Base-by-base conservation (phyloP, 1,284 basidiomycete species). In the Ustilago loliicola region DNA sequence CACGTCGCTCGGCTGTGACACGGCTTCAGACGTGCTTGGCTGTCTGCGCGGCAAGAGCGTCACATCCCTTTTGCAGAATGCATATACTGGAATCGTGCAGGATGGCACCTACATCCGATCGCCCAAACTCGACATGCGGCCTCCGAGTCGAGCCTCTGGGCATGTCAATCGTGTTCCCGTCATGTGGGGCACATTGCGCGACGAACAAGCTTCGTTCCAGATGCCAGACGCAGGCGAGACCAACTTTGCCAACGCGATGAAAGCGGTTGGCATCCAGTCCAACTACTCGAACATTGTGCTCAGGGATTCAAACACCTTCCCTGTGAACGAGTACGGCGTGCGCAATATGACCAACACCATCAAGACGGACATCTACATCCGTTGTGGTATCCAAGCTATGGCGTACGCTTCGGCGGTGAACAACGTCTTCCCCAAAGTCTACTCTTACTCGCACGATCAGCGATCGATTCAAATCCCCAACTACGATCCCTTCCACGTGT, bases 131-230 rank as follows among this genome's bases (percentile, higher is more conserved):
- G 77, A 81, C 50, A 71, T 79, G 64, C 60, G 73, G 40, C 29
- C 38, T 5, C 67, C 73, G 7, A 52, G 32, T 21, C 45, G 45
- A 17, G 69, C 65, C 2, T 32, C 50, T 9, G 68, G 74, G 4
- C 65, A 72, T 48, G 74, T 77, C 54, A 79, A 79, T 48, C 71
- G 74, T 9, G 80, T 81, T 2, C 78, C 78, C 13, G 64, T 80
- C 15, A 67, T 82, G 34, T 69, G 68, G 61, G 80, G 80, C 9
- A 66, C 60, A 42, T 66, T 79, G 72, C 70, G 80, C 10, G 80
- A 83, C 64, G 80, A 82, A 55, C 36, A 79, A 48, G 79, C 63
- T 27, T 66, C 69, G n/a, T 66, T 82, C 13, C 69, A 38, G 32
- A 75, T 74, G 3, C 81, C 81, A 19, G 60, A 67, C 3, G 64